Conservation (phyloP, 2,329 filamentous ascomycete genomes). For the Fusarium sp. region DNA sequence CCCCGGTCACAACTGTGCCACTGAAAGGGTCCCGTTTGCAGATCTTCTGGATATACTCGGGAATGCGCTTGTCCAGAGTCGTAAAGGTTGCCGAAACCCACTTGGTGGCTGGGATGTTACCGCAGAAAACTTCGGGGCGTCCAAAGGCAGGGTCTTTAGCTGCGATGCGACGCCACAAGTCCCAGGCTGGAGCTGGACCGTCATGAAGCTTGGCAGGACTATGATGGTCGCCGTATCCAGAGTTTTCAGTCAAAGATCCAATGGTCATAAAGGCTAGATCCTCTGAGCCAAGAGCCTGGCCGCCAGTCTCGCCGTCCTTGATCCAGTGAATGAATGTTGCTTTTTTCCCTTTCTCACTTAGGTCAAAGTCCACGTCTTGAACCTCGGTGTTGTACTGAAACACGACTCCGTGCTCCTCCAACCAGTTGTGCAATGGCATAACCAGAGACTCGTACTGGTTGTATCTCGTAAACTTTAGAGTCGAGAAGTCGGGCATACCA, state of each 20-base stretch:
- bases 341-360: constrained; percentile 15
- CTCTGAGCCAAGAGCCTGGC: constrained; percentile 12
- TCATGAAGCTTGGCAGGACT: constrained; percentile 14
- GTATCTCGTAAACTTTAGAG: constrained; percentile 31
- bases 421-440: constrained; percentile 24
- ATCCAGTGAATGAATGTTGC: constrained; percentile 27
- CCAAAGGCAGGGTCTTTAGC: constrained; percentile 25
- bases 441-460: constrained; percentile 36
- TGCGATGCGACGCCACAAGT: constrained; percentile 29
- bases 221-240: constrained; percentile 24
- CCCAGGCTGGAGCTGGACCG: constrained; percentile 29
- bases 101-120: constrained; percentile 47
- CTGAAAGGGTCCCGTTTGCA: constrained; percentile 47
- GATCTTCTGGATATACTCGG: constrained; percentile 26
- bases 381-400: constrained; percentile 30
- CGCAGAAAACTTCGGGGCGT: constrained; percentile 29
- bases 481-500: constrained; percentile 34
- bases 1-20: constrained; percentile 54
- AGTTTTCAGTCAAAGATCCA: constrained; percentile 32
- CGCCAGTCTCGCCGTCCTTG: constrained; percentile 13
- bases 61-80: constrained; percentile 52
- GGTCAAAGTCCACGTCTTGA: constrained; percentile 27
- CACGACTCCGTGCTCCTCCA: constrained; percentile 30
- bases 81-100: constrained; percentile 59
- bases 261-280: constrained; percentile 30